Percentiles rank a stretch among this genome's conserved stretches.
phyloP scores from a whole-genome alignment of 495 filamentous ascomycete genomes.

The Neurospora discreta region DNA sequence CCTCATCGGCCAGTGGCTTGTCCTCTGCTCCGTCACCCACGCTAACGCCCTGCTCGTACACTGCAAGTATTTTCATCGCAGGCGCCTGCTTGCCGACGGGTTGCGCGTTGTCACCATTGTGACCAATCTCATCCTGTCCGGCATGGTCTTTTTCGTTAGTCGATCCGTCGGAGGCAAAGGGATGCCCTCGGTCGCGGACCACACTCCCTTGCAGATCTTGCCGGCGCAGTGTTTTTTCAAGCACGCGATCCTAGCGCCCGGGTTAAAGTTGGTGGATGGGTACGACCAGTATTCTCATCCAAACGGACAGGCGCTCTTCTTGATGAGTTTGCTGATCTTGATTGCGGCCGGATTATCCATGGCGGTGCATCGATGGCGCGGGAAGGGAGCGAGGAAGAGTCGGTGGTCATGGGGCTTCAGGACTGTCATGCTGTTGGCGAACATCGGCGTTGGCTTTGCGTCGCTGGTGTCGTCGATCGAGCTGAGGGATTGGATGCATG shows the following conservation, averaged over 20 bases:
- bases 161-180: neutral
- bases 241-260: neutral
- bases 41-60: slow-evolving; percentile 2
- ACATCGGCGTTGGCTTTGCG: neutral
- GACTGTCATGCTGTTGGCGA: neutral
- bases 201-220: neutral
- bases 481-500: neutral
- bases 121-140: neutral
- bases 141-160: neutral
- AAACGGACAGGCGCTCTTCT: neutral
- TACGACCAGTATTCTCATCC: neutral
- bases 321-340: neutral
- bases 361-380: neutral
- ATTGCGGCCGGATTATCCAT: neutral
- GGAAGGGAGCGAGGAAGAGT: neutral
- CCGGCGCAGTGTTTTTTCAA: neutral
- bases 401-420: neutral
- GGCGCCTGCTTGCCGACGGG: neutral
- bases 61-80: neutral
- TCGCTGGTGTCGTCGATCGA: neutral
- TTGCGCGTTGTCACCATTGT: neutral
- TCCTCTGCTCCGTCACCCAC: slow-evolving; percentile 1
- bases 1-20: slow-evolving; percentile 2
- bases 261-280: neutral
- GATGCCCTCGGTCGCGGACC: neutral